Base-by-base conservation (phyloP, 2,329 filamentous ascomycete genomes). In the Aspergillus felis region DNA sequence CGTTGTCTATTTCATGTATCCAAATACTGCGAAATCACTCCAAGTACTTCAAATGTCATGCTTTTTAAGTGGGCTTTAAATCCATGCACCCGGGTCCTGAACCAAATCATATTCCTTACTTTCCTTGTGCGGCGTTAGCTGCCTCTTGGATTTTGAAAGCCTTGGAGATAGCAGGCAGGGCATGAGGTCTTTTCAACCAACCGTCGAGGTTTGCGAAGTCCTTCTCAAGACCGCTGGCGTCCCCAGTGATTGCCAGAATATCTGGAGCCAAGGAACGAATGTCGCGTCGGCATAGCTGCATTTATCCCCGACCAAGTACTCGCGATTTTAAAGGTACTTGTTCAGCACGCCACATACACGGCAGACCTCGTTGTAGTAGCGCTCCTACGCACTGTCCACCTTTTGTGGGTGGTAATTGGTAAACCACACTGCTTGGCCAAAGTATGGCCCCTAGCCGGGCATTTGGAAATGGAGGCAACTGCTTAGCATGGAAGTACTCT, bases 361-460 rank as follows among this genome's bases (percentile, higher is more conserved):
- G 28, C 71, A 68, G 53, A 78, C 67, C 61, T 82, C 79, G 27
- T 73, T 73, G 20, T 64, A 54, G 63, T 81, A 82, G 20, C 79
- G 75, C 4, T 79, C 73, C 24, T 76, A 66, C 4, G 77, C 79
- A 17, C 71, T 74, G 0, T 66, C 69, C 22, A 80, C 35, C 59
- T 76, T 76, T 56, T 82, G 78, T 0, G 66, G 67, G 64, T 81
- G 75, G 56, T 73, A 76, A 8, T 53, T 27, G 8, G 49, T 64
- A 66, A 78, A 81, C 78, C 78, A 81, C 28, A 66, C 69, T 0
- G 67, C 68, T 63, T 81, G 79, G 14, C 80, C 80, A 57, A 74
- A 81, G 63, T 81, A 81, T 0, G 79, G 79, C 1, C 78, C 79
- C 60, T 81, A 79, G 7, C 78, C 78, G 2, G 72, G 71, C 44